Evolutionary conservation across 768 basidiomycete genomes (phyloP), one percentile per base, ranked within the genome.

Genomic region (Naematelia aurantialba): DNA sequence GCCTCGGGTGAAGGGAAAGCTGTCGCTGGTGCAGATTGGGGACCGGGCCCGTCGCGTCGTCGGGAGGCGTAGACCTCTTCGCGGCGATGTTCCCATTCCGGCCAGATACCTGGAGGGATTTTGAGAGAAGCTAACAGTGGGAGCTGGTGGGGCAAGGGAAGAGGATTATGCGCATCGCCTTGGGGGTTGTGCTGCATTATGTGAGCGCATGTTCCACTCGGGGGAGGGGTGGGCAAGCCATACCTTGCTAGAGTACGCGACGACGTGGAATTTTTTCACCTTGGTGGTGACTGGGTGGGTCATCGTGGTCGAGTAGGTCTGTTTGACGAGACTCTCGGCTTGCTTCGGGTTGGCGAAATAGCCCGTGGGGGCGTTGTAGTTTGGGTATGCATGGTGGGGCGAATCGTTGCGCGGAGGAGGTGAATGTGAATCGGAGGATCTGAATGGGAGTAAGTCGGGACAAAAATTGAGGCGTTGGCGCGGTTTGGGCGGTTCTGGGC

Each of bases 241-340:
- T 39, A 65, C 67, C 56, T 70, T 73, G 25, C 60, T 61, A 19
- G 69, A 69, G 46, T 74, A 74, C 3, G 65, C 72, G 19, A 74
- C 72, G n/a, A 74, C 68, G 52, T 74, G 72, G 42, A 69, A 74
- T 24, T 71, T 74, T 53, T 69, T 74, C 2, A 59, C 52, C 46
- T 69, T 70, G 44, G 63, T 60, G 12, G 62, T 68, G 51, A 58
- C 59, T 0, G 68, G 68, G 52, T 74, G 61, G 22, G 61, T 63
- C 63, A 73, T 72, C 11, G 61, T 65, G 21, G 72, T 72, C 22
- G 70, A 70, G 56, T 70, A 76, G 3, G 74, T 76, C 48, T 76
- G 74, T 57, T 76, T 76, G 70, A 76, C 64, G 19, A 76, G 58
- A 14, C 67, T 56, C 30, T 70, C 74, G 2, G 55, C 45, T 11